Evolutionary conservation across 2,329 filamentous ascomycete species (phyloP).

Genomic region (Trichoderma atroviride): DNA sequence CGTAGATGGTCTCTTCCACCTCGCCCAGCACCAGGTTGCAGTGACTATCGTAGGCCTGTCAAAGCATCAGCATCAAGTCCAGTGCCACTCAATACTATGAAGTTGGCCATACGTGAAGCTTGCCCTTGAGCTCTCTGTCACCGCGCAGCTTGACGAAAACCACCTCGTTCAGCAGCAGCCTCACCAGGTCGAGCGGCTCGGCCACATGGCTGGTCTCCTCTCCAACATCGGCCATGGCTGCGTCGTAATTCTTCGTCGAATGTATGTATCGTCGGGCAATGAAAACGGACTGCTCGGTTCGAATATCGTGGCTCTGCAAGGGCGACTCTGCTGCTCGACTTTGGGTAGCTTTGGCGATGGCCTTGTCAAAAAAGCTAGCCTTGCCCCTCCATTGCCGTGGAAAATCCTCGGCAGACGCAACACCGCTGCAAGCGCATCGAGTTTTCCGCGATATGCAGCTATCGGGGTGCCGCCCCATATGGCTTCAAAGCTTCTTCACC

Average conservation of each 20-base stretch:
- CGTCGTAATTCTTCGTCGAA: not conserved
- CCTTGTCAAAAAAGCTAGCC: slow-evolving; percentile 24
- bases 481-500: slow-evolving; percentile 1
- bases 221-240: slow-evolving; percentile 78
- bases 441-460: slow-evolving; percentile 20
- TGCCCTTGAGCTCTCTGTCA: slow-evolving; percentile 91
- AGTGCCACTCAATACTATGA: not conserved
- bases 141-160: slow-evolving; percentile 97
- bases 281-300: not conserved
- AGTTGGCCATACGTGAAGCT: slow-evolving; percentile 73
- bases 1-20: slow-evolving; percentile 95
- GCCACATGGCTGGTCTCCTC: slow-evolving; percentile 73
- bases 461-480: slow-evolving; percentile 21
- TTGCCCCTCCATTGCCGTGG: slow-evolving; percentile 25
- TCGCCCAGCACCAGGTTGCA: slow-evolving; percentile 97
- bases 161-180: slow-evolving; percentile 89
- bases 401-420: slow-evolving; percentile 30
- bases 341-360: slow-evolving; percentile 2
- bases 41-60: slow-evolving; percentile 94
- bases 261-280: not conserved
- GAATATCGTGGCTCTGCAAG: not conserved
- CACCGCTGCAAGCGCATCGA: not conserved
- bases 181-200: slow-evolving; percentile 94
- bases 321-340: not conserved
- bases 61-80: slow-evolving; percentile 21